Evolutionary conservation across 495 filamentous ascomycete species (phyloP).

Genomic region (Trichoderma parareesei): DNA sequence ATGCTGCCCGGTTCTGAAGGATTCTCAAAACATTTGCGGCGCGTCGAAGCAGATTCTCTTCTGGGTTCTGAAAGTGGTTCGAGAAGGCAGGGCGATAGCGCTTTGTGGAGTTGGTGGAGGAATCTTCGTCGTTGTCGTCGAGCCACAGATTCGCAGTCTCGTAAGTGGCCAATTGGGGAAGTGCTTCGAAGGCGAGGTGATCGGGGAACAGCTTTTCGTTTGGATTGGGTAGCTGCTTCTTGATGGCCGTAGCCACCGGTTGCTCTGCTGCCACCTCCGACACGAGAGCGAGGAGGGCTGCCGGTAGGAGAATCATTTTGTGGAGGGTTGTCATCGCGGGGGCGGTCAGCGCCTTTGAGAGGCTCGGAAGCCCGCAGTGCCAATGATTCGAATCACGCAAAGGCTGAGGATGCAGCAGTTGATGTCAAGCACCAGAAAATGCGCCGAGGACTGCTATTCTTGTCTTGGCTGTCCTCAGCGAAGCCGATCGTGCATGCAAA

Average conservation of each 20-base stretch:
- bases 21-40: slow-evolving; percentile 28
- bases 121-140: slow-evolving; percentile 14
- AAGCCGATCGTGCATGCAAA: not conserved
- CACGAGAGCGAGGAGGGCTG: slow-evolving; percentile 29
- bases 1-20: slow-evolving; percentile 52
- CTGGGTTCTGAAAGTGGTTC: slow-evolving; percentile 20
- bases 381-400: not conserved
- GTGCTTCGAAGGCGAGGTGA: slow-evolving; percentile 43
- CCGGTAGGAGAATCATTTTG: slow-evolving; percentile 31
- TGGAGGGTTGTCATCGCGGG: slow-evolving; percentile 11
- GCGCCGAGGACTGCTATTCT: not conserved
- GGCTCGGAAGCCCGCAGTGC: not conserved
- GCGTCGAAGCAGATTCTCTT: slow-evolving; percentile 22
- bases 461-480: not conserved
- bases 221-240: slow-evolving; percentile 75
- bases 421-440: not conserved
- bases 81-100: slow-evolving; percentile 33
- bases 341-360: not conserved
- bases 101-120: slow-evolving; percentile 23
- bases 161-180: slow-evolving; percentile 11
- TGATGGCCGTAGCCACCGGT: slow-evolving; percentile 28
- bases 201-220: slow-evolving; percentile 76
- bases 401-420: not conserved
- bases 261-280: not conserved
- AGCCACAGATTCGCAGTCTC: slow-evolving; percentile 15